Conservation (phyloP, 2,329 filamentous ascomycete genomes). For the Elsinoe perseae region DNA sequence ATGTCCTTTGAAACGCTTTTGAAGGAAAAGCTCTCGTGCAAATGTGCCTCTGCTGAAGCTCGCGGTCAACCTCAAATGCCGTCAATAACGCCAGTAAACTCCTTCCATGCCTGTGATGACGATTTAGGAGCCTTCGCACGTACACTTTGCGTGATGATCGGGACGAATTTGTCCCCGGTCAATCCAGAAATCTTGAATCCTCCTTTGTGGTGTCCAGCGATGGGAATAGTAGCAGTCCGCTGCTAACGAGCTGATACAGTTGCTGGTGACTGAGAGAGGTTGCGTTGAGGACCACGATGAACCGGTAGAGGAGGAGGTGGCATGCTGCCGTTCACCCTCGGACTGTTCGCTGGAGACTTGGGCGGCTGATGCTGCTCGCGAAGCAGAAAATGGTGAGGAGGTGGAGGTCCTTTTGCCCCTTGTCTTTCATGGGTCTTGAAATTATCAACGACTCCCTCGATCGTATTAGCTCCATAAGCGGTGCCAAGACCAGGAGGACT, state of each 20-base stretch:
- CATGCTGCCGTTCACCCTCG: neutral
- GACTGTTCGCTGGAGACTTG: neutral
- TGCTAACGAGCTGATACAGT: conserved; percentile 6
- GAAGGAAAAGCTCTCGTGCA: neutral
- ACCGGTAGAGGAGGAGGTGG: neutral
- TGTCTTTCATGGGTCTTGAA: conserved; percentile 2
- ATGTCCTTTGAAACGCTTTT: neutral
- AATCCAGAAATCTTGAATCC: neutral
- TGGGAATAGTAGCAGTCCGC: conserved; percentile 2
- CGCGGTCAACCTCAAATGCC: neutral
- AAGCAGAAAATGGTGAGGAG: conserved; percentile 14
- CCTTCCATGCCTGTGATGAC: neutral
- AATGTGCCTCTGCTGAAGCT: neutral
- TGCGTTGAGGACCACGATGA: neutral
- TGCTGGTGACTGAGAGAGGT: neutral
- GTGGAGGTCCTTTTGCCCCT: neutral
- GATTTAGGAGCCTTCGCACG: neutral
- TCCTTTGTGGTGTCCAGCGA: neutral
- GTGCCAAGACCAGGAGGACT: neutral
- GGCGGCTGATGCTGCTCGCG: conserved; percentile 2
- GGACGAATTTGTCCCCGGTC: neutral
- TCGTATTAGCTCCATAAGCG: neutral
- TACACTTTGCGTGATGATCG: neutral
- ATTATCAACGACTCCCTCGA: conserved; percentile 12
- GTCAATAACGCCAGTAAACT: neutral